A percentile compares a stretch with the other conserved stretches of the same genome.
Evolutionary conservation across 2,329 filamentous ascomycete species (phyloP).

Genomic region (Paramyrothecium sp.): DNA sequence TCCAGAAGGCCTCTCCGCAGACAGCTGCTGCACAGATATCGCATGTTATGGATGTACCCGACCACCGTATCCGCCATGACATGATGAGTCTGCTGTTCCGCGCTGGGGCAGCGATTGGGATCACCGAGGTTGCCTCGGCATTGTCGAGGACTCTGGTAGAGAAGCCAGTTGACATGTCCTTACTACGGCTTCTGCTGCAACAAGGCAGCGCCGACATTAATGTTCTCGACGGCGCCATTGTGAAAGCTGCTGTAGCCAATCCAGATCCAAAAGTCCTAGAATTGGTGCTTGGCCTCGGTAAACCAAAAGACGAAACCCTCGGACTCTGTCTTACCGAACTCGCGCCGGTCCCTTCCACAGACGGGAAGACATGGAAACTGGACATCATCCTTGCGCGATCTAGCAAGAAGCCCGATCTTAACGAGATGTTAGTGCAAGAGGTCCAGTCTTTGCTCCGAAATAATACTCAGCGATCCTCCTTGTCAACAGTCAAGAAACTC

Average conservation of each 20-base stretch:
- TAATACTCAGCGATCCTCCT: conserved; percentile 32
- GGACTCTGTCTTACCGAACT: conserved; percentile 41
- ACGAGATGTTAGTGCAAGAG: conserved; percentile 47
- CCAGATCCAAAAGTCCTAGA: conserved; percentile 48
- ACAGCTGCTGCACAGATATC: conserved; percentile 47
- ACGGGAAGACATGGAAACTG: conserved; percentile 49
- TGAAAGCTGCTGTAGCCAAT: conserved; percentile 38
- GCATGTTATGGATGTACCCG: conserved; percentile 43
- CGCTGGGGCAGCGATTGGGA: conserved; percentile 41
- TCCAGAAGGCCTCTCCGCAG: conserved; percentile 44
- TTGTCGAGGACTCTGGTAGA: conserved; percentile 40
- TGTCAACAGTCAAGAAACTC: conserved; percentile 44
- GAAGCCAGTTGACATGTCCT: conserved; percentile 47
- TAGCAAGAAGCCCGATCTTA: conserved; percentile 40
- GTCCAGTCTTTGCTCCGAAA: conserved; percentile 43
- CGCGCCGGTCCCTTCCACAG: conserved; percentile 39
- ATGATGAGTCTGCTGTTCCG: conserved; percentile 47
- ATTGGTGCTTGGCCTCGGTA: conserved; percentile 43
- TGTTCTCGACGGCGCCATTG: conserved; percentile 39
- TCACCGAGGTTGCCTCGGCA: conserved; percentile 39
- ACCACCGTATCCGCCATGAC: conserved; percentile 40
- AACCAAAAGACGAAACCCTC: conserved; percentile 42
- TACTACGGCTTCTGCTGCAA: conserved; percentile 47
- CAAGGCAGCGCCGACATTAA: conserved; percentile 55
- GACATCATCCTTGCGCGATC: conserved; percentile 42